These are phyloP conservation scores for Paramecium sonneborni DNA, from an alignment of 73 alveolate species.

Conservation along the genomic window DNA sequence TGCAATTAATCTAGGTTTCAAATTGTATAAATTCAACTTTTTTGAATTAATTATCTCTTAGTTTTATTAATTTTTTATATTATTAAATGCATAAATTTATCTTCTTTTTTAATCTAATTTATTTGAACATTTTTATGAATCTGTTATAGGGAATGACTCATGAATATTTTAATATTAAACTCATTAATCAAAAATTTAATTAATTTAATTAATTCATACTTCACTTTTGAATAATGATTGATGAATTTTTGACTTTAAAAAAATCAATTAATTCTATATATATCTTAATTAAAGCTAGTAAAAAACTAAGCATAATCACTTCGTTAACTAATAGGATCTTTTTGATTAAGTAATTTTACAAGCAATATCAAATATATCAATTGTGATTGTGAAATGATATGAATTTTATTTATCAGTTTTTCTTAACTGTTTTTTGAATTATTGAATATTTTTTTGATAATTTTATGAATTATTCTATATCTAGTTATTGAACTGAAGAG, in stretches of 20 bases:
- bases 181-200: background rate
- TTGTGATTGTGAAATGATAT: no score
- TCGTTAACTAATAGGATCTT: background rate
- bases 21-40: background rate
- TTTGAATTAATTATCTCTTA: background rate
- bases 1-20: background rate
- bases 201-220: background rate
- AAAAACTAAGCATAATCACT: background rate
- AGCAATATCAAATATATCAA: background rate
- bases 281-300: background rate
- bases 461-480: background rate
- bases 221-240: background rate
- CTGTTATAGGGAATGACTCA: slow-evolving; percentile 24
- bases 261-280: background rate
- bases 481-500: background rate
- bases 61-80: background rate
- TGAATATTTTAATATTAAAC: background rate
- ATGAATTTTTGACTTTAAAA: background rate
- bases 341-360: background rate
- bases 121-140: background rate
- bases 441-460: background rate
- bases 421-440: background rate
- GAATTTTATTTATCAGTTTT: slow-evolving; percentile 14
- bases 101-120: background rate
- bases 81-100: slow-evolving; percentile 12